These are phyloP conservation scores for Daldinia decipiens DNA, from an alignment of 495 filamentous ascomycete genomes.

Conservation along the genomic window DNA sequence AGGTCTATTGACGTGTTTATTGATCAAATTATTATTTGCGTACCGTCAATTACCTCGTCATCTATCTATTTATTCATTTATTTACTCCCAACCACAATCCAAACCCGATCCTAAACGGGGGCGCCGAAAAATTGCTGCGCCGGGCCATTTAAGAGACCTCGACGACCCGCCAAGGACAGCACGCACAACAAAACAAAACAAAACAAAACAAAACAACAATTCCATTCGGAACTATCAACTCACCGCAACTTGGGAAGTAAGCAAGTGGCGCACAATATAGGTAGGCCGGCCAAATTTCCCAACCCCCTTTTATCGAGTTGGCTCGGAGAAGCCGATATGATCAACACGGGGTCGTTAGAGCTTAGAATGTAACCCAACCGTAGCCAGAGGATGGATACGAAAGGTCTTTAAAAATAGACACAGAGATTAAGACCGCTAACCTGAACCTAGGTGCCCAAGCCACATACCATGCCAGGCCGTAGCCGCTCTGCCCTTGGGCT, in stretches of 20 bases:
- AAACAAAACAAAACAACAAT: background rate
- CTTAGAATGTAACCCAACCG: background rate
- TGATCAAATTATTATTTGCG: background rate
- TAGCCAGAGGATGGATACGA: background rate
- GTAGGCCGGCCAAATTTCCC: background rate
- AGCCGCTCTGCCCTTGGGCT: too few relatives aligned
- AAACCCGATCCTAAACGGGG: background rate
- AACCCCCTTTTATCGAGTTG: background rate
- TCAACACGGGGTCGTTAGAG: background rate
- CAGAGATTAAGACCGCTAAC: background rate
- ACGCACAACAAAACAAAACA: background rate
- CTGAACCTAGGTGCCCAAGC: background rate
- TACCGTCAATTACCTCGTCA: background rate
- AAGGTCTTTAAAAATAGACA: background rate
- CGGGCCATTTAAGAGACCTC: background rate
- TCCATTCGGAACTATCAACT: background rate
- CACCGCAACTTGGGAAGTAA: background rate
- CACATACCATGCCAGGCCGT: too few relatives aligned
- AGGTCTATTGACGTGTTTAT: background rate
- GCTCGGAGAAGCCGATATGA: background rate
- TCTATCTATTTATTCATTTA: background rate
- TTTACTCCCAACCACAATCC: background rate
- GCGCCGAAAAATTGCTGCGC: background rate
- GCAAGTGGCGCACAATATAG: background rate
- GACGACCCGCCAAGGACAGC: background rate